A percentile compares a stretch with the other conserved stretches of the same genome.
Conservation (phyloP, 2,329 filamentous ascomycete species). For the Xylariaceae sp. region DNA sequence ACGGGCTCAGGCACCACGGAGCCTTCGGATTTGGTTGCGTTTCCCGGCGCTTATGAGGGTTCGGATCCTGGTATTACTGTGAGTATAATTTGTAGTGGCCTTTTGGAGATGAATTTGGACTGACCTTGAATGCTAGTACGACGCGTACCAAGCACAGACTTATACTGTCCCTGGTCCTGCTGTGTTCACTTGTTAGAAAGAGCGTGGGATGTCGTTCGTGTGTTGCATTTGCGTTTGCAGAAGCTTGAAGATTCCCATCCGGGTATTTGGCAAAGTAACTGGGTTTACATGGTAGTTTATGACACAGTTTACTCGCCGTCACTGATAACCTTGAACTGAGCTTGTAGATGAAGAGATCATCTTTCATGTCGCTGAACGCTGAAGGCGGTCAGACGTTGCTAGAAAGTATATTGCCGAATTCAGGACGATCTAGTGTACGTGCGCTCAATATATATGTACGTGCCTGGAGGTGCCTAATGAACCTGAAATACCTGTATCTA, state of each 20-base stretch:
- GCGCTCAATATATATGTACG: background rate
- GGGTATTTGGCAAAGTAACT: constrained; percentile 9
- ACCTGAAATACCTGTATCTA: no score
- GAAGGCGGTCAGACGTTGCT: background rate
- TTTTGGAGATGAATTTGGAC: no score
- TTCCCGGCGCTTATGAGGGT: constrained; percentile 51
- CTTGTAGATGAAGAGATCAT: no score
- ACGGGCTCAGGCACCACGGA: constrained; percentile 43
- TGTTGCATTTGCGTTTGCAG: no score
- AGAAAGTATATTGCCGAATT: background rate
- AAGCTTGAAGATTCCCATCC: background rate
- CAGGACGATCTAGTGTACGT: no score
- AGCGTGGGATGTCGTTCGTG: background rate
- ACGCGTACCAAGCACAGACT: constrained; percentile 43
- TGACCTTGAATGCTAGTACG: constrained; percentile 28
- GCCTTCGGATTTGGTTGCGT: constrained; percentile 41
- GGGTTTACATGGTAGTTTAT: background rate
- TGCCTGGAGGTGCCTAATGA: background rate
- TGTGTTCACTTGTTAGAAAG: constrained; percentile 42
- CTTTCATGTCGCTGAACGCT: background rate
- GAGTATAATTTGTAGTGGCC: no score
- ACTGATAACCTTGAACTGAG: no score
- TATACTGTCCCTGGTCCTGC: constrained; percentile 47
- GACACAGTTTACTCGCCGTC: no score
- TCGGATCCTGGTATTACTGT: constrained; percentile 46